Conservation (phyloP, 306 rosid species). For the Vigna radiata region DNA sequence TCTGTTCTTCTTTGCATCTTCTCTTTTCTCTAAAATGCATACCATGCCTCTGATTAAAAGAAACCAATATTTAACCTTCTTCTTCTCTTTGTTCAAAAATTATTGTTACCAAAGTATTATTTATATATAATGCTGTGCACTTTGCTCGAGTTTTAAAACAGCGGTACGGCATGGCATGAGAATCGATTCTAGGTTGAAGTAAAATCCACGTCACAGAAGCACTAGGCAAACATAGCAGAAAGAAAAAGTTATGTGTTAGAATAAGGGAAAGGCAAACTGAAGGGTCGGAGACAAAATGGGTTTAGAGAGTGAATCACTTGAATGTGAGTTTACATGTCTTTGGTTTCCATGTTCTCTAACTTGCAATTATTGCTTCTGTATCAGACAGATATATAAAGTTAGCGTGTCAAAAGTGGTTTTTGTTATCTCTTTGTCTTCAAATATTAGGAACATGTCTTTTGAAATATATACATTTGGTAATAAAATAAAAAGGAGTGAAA, state of each 20-base stretch:
- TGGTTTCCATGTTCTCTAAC: neutral
- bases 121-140: constrained; percentile 4
- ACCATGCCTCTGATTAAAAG: neutral
- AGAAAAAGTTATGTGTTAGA: neutral
- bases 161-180: constrained; percentile 24
- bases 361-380: neutral
- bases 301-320: neutral
- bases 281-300: neutral
- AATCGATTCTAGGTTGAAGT: constrained; percentile 44
- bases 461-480: neutral
- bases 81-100: neutral
- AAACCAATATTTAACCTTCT: neutral
- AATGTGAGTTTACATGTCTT: neutral
- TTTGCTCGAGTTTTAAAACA: constrained; percentile 5
- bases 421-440: neutral
- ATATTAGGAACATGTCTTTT: neutral
- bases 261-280: neutral
- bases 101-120: neutral
- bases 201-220: constrained; percentile 33
- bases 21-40: neutral
- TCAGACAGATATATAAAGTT: neutral
- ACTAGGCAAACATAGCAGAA: neutral
- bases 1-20: constrained; percentile 36
- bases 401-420: neutral
- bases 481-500: neutral